Conservation (phyloP, 345 rosid species). For the Boechera divaricarpa region DNA sequence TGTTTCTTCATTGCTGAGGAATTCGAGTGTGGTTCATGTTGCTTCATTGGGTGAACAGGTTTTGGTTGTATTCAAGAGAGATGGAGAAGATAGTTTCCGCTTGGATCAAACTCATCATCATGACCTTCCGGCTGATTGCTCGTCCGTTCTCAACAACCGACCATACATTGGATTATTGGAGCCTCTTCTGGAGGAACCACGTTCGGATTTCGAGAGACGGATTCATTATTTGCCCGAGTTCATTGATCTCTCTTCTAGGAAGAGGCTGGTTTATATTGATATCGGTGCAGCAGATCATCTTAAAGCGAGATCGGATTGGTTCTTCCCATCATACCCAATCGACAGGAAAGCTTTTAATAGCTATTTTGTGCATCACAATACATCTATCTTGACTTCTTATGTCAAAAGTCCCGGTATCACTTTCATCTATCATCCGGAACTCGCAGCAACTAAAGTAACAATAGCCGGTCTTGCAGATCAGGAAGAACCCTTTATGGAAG, state of each 20-base stretch:
- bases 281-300: slow-evolving; percentile 70
- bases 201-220: slow-evolving; percentile 47
- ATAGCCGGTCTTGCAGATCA: slow-evolving; percentile 44
- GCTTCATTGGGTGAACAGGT: slow-evolving; percentile 60
- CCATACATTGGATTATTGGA: slow-evolving; percentile 59
- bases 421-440: slow-evolving; percentile 84
- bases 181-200: slow-evolving; percentile 62
- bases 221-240: slow-evolving; percentile 70
- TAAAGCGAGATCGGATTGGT: slow-evolving; percentile 56
- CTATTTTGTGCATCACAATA: slow-evolving; percentile 80
- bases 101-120: slow-evolving; percentile 50
- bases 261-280: slow-evolving; percentile 66
- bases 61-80: slow-evolving; percentile 75
- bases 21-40: slow-evolving; percentile 71
- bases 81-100: slow-evolving; percentile 44
- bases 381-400: slow-evolving; percentile 70
- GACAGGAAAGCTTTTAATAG: slow-evolving; percentile 61
- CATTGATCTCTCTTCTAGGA: slow-evolving; percentile 54
- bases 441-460: slow-evolving; percentile 45
- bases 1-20: slow-evolving; percentile 68
- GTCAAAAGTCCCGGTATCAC: slow-evolving; percentile 73
- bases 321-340: slow-evolving; percentile 71
- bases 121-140: slow-evolving; percentile 65
- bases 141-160: slow-evolving; percentile 51
- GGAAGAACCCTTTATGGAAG: slow-evolving; percentile 53